These are phyloP conservation scores for Aureobasidium sp. DNA, from an alignment of 2,329 filamentous ascomycete genomes.

Conservation along the genomic window DNA sequence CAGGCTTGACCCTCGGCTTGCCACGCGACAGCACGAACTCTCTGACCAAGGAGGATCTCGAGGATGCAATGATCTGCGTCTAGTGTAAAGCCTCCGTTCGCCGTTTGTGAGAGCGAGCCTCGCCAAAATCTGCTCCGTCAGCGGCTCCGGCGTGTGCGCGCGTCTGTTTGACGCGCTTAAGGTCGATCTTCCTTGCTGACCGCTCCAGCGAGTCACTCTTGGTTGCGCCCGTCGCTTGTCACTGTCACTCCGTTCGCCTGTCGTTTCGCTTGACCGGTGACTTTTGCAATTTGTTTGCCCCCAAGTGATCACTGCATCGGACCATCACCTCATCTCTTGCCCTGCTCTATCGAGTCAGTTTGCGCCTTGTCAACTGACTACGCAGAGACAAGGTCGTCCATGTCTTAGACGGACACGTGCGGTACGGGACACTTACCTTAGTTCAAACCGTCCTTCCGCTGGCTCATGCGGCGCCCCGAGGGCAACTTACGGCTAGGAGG, in stretches of 20 bases:
- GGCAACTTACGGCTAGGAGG: background rate
- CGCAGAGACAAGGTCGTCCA: background rate
- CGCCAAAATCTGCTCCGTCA: constrained; percentile 7
- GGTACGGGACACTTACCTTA: constrained; percentile 14
- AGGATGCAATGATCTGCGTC: constrained; percentile 14
- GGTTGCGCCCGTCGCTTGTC: background rate
- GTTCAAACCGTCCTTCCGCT: constrained; percentile 6
- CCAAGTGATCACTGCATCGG: background rate
- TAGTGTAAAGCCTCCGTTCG: constrained; percentile 11
- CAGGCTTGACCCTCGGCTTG: constrained; percentile 8
- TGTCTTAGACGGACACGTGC: constrained; percentile 9
- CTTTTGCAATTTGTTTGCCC: background rate
- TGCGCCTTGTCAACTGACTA: constrained; percentile 5
- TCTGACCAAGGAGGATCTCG: constrained; percentile 12
- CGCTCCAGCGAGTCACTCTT: constrained; percentile 2
- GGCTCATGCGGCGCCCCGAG: constrained; percentile 11
- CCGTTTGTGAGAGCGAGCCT: constrained; percentile 11
- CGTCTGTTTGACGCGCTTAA: constrained; percentile 15
- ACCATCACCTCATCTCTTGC: background rate
- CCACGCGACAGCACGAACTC: constrained; percentile 15
- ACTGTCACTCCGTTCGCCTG: constrained; percentile 2
- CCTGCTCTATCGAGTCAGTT: constrained; percentile 5
- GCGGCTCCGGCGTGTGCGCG: constrained; percentile 13
- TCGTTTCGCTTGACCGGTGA: constrained; percentile 8
- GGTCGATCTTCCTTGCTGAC: constrained; percentile 9